phyloP scores from a whole-genome alignment of 352 stramenopile species.

The Phytophthora megakarya region DNA sequence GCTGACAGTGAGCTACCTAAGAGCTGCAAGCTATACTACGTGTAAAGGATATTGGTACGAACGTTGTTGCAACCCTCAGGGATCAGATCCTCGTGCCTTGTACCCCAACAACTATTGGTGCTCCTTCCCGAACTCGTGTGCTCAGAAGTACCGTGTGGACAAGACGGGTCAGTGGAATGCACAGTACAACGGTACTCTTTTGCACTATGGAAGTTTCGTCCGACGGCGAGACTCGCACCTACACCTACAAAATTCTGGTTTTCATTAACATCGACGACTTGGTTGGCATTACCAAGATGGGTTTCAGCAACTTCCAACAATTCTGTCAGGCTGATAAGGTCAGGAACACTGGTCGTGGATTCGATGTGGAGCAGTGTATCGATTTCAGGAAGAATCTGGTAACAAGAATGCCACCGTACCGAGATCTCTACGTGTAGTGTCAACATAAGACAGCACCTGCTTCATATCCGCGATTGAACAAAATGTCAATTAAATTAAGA shows the following conservation, averaged over 20 bases:
- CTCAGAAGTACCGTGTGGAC: conserved; percentile 42
- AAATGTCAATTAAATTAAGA: too few species aligned
- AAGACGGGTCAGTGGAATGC: conserved; percentile 56
- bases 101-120: conserved; percentile 79
- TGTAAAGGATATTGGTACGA: conserved; percentile 47
- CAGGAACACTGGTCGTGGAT: conserved; percentile 43
- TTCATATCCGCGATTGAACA: too few species aligned
- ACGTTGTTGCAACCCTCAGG: conserved; percentile 49
- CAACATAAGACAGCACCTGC: too few species aligned
- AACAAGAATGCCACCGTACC: conserved; percentile 47
- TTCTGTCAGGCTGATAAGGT: conserved; percentile 55
- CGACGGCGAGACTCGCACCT: conserved; percentile 60
- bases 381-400: conserved; percentile 67
- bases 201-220: conserved; percentile 48
- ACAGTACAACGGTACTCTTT: conserved; percentile 44
- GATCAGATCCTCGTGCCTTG: conserved; percentile 51
- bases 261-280: conserved; percentile 65
- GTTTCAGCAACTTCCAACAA: conserved; percentile 44
- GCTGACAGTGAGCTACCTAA: conserved; percentile 41
- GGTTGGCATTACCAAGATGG: conserved; percentile 62
- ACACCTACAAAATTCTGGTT: conserved; percentile 62
- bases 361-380: conserved; percentile 47
- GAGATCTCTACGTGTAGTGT: too few species aligned
- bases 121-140: conserved; percentile 68
- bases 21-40: conserved; percentile 54